Base-by-base conservation (phyloP, 2,329 filamentous ascomycete species). In the Trichoderma sp. region DNA sequence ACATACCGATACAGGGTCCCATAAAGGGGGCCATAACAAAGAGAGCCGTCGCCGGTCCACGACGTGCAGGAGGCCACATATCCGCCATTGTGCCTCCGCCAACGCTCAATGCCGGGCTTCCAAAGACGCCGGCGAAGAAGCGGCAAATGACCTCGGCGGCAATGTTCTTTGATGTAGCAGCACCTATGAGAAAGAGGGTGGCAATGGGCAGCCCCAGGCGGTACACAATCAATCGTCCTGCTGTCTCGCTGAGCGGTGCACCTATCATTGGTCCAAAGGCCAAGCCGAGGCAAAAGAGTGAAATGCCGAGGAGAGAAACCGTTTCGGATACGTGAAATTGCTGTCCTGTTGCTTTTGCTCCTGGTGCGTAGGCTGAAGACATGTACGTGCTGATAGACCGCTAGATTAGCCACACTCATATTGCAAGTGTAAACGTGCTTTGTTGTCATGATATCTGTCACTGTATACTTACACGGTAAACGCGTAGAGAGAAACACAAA, bases 201-300 rank as follows among this genome's bases (percentile, higher is more conserved):
- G 92, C 93, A 3, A 93, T 80, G 15, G 84, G 80, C 79, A 93
- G 93, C 0, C 91, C 93, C 15, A 85, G 80, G 5, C 93, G 80
- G 76, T 94, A 94, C 71, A 94, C 90, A 4, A 88, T 90, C 56
- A 92, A 86, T 51, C 92, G 86, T 4, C 92, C 92, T 0, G 87
- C 77, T 0, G 82, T 84, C 76, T 94, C 92, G 24, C 90, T 92
- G 76, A 94, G 93, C 0, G 89, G 90, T 0, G 90, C 92, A 89
- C 91, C 93, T 90, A 92, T 93, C 1, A 94, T 83, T 0, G 92
- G 92, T 73, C 93, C 93, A 36, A 94, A 91, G 21, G 88, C 88
- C 90, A 94, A 91, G 72, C 86, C 83, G 4, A 94, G 83, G 90
- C 93, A 92, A 77, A 93, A 94, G 72, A 93, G 80, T 0, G 92